Base-by-base conservation (phyloP, 2,329 filamentous ascomycete genomes). In the Ophiognomonia clavigignenti-juglandacearum region DNA sequence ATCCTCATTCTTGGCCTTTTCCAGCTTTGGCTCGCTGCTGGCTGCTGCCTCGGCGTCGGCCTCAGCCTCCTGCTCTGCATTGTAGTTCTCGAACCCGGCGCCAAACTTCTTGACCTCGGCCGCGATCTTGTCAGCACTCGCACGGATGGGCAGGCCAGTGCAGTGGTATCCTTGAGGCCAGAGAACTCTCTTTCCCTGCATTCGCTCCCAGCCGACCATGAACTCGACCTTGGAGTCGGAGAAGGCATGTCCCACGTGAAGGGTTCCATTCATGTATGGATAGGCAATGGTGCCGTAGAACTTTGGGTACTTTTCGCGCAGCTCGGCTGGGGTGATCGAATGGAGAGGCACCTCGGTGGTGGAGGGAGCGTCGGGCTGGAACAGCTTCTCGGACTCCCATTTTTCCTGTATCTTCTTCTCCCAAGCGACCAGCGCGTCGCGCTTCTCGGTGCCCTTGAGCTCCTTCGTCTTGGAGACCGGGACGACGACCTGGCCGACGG, bases 121-220 rank as follows among this genome's bases (percentile, higher is more conserved):
- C 50, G 85, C 82, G 38, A 98, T 80, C 75, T 97, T 97, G 74
- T 98, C 92, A 45, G 93, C 90, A 61, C 88, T 95, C 6, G 93
- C 91, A 70, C 96, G 96, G 74, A 98, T 98, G 38, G 91, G 90
- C 85, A 98, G 95, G 59, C 93, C 93, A 0, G 92, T 97, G 70
- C 86, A 89, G 74, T 98, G 93, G 73, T 90, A 98, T 26, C 92
- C 93, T 61, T 93, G 85, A 48, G 93, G 93, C 65, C 93, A 96
- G 44, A 97, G 74, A 48, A 85, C 77, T 44, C 85, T 78, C 74
- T 92, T 92, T 61, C 93, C 93, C 65, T 90, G 82, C 88, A 97
- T 95, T 47, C 92, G 79, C 39, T 86, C 85, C 62, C 89, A 91
- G 36, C 92, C 89, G 20, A 86, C 81, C 48, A 83, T 85, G 66